Conservation (phyloP, 805 yeast genomes). For the Saccharomycopsis sp. region DNA sequence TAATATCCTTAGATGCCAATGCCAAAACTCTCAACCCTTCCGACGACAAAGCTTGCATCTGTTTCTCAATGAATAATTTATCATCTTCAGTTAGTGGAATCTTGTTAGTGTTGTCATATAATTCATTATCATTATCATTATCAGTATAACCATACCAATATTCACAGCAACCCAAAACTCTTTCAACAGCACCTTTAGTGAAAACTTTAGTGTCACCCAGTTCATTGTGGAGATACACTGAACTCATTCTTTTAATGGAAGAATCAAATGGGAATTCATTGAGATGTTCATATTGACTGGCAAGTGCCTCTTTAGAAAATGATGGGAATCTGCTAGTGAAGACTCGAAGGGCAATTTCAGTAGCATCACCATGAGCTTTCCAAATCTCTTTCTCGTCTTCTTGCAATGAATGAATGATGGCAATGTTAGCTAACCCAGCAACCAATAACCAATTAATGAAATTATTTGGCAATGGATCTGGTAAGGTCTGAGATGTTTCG, state of each 20-base stretch:
- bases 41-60: slow-evolving; percentile 52
- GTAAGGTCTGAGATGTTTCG: slow-evolving; percentile 14
- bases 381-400: slow-evolving; percentile 41
- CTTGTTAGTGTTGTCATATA: slow-evolving; percentile 26
- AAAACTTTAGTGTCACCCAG: slow-evolving; percentile 31
- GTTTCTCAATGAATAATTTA: slow-evolving; percentile 38
- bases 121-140: slow-evolving; percentile 16
- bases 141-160: slow-evolving; percentile 39
- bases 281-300: slow-evolving; percentile 38
- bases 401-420: slow-evolving; percentile 48
- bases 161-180: slow-evolving; percentile 50
- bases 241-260: slow-evolving; percentile 64
- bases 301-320: slow-evolving; percentile 39
- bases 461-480: slow-evolving; percentile 22
- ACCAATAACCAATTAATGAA: slow-evolving; percentile 50
- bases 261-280: slow-evolving; percentile 74
- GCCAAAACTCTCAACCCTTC: slow-evolving; percentile 72
- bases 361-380: slow-evolving; percentile 85
- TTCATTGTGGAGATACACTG: slow-evolving; percentile 39
- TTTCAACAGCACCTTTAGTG: slow-evolving; percentile 75
- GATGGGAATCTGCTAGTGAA: slow-evolving; percentile 53
- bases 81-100: slow-evolving; percentile 36
- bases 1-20: slow-evolving; percentile 43
- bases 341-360: slow-evolving; percentile 83
- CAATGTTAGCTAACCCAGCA: slow-evolving; percentile 77